Conservation (phyloP, 345 rosid species). For the Eucalyptus rudis region DNA sequence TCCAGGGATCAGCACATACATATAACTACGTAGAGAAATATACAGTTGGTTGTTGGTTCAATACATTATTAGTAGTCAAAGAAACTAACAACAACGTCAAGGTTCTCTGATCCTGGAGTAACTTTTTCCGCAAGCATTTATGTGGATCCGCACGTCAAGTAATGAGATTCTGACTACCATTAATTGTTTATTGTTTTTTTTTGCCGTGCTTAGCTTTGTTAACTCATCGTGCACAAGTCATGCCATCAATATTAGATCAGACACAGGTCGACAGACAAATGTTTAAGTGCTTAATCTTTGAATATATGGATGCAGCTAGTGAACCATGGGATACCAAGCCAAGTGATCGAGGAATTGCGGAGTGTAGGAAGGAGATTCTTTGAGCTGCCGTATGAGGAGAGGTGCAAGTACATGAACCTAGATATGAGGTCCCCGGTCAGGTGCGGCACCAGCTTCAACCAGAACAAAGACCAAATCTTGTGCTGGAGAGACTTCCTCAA, state of each 20-base stretch:
- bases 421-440: conserved; percentile 14
- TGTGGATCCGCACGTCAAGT: neutral
- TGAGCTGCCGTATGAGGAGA: conserved; percentile 21
- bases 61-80: neutral
- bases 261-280: neutral
- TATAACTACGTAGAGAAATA: neutral
- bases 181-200: neutral
- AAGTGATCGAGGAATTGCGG: neutral
- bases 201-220: neutral
- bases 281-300: neutral
- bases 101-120: neutral
- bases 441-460: conserved; percentile 30
- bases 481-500: conserved; percentile 37
- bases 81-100: neutral
- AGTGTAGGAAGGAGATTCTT: conserved; percentile 8
- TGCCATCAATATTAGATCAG: neutral
- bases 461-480: conserved; percentile 13
- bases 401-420: conserved; percentile 21
- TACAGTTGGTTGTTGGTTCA: neutral
- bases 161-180: neutral
- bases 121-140: neutral
- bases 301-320: conserved; percentile 6
- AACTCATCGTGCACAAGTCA: neutral
- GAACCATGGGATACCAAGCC: conserved; percentile 11
- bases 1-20: neutral